phyloP scores from a whole-genome alignment of 768 basidiomycete genomes.

The Astraeus odoratus region DNA sequence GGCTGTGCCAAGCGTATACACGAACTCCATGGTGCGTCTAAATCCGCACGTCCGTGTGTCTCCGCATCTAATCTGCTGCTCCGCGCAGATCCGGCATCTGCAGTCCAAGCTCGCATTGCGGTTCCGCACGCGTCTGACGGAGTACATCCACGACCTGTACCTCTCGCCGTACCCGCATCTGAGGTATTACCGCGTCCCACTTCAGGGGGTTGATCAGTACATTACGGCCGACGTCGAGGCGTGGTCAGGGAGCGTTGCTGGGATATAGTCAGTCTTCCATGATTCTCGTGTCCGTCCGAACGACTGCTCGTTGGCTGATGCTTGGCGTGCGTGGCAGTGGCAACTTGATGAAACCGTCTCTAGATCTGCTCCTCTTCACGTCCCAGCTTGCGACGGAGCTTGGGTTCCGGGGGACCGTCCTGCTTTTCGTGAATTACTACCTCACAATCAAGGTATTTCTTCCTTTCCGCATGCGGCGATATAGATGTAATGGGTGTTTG shows the following conservation, averaged over 20 bases:
- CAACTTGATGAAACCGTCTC: constrained; percentile 86
- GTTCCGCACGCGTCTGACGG: constrained; percentile 79
- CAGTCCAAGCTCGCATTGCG: constrained; percentile 81
- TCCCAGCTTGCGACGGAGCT: constrained; percentile 84
- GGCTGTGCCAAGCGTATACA: constrained; percentile 90
- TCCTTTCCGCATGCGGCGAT: background rate
- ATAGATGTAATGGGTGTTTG: background rate
- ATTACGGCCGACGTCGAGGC: constrained; percentile 88
- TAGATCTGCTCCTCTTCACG: constrained; percentile 89
- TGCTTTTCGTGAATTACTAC: constrained; percentile 81
- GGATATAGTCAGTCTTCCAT: constrained; percentile 57
- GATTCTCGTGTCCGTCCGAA: background rate
- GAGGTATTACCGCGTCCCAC: constrained; percentile 57
- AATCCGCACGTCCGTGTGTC: background rate
- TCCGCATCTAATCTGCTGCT: background rate
- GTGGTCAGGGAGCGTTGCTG: constrained; percentile 81
- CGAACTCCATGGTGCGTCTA: constrained; percentile 78
- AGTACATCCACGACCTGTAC: constrained; percentile 90
- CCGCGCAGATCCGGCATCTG: constrained; percentile 72
- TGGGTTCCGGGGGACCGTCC: constrained; percentile 73
- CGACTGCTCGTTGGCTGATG: too few species aligned
- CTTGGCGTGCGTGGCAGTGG: constrained; percentile 45
- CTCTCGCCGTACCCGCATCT: constrained; percentile 67
- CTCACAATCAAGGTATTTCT: constrained; percentile 51
- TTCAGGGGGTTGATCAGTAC: constrained; percentile 84